Conservation (phyloP, 495 filamentous ascomycete species). For the Cryomyces minteri region DNA sequence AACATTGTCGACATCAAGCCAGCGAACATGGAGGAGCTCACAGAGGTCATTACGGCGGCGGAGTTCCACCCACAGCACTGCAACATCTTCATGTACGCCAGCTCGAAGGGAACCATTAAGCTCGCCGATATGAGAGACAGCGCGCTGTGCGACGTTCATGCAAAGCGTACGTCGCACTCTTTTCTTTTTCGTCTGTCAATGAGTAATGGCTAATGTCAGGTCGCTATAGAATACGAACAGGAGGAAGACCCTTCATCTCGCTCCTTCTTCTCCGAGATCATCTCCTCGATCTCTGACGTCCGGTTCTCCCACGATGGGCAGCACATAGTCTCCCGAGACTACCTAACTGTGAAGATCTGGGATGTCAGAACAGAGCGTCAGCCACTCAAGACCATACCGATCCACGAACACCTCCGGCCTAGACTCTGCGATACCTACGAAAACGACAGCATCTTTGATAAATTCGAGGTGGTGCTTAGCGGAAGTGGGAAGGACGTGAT, state of each 20-base stretch:
- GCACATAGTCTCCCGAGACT: conserved; percentile 95
- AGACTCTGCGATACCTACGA: conserved; percentile 96
- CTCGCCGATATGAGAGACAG: conserved; percentile 95
- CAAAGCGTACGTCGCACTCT: conserved; percentile 55
- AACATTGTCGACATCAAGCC: conserved; percentile 99
- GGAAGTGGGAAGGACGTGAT: conserved; percentile 97
- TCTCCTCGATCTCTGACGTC: conserved; percentile 97
- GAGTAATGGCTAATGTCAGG: conserved; percentile 2
- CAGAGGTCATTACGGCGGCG: conserved; percentile 94
- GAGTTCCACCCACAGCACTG: conserved; percentile 96
- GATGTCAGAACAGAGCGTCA: conserved; percentile 97
- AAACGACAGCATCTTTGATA: conserved; percentile 99
- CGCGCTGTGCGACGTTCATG: conserved; percentile 86
- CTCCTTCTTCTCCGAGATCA: conserved; percentile 99
- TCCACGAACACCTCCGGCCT: conserved; percentile 90
- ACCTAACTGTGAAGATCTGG: conserved; percentile 98
- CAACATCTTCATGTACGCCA: conserved; percentile 99
- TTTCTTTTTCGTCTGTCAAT: not conserved
- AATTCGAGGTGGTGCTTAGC: conserved; percentile 98
- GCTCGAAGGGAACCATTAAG: conserved; percentile 98
- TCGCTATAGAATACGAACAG: conserved; percentile 77
- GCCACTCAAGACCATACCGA: conserved; percentile 94
- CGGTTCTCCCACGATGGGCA: conserved; percentile 91
- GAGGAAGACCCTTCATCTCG: conserved; percentile 97
- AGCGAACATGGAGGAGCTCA: conserved; percentile 98